phyloP scores from a whole-genome alignment of 225 moss, liverwort and hornwort species.

The Straminergon stramineum region DNA sequence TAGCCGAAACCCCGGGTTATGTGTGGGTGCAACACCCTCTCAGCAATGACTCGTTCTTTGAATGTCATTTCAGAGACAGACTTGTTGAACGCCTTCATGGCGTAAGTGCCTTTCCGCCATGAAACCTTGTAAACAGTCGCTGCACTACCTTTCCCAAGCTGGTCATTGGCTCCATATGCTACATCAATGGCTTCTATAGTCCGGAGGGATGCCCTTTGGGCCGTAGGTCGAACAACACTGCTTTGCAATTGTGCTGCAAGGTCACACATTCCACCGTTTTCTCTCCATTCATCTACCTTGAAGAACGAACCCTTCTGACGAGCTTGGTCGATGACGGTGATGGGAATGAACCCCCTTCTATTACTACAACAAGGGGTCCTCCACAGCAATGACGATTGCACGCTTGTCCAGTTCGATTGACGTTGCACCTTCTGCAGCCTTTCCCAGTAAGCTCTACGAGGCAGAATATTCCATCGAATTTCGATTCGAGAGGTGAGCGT shows the following conservation, averaged over 20 bases:
- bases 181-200: background rate
- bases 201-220: background rate
- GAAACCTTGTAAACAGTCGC: background rate
- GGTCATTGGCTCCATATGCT: rapidly evolving
- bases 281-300: background rate
- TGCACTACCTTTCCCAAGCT: background rate
- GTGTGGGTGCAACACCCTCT: background rate
- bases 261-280: background rate
- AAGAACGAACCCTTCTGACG: background rate
- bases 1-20: background rate
- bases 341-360: background rate
- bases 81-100: background rate
- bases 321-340: background rate
- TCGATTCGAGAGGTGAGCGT: background rate
- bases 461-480: background rate
- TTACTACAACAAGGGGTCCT: background rate
- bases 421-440: background rate
- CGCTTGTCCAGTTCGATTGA: background rate
- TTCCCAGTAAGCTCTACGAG: background rate
- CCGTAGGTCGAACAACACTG: too few species aligned
- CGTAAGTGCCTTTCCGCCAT: background rate
- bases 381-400: background rate
- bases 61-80: rapidly evolving
- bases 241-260: background rate
- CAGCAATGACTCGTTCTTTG: background rate